Evolutionary conservation across 1,284 basidiomycete genomes (phyloP), one percentile per base, ranked within the genome.

Genomic region (Malassezia obtusa): DNA sequence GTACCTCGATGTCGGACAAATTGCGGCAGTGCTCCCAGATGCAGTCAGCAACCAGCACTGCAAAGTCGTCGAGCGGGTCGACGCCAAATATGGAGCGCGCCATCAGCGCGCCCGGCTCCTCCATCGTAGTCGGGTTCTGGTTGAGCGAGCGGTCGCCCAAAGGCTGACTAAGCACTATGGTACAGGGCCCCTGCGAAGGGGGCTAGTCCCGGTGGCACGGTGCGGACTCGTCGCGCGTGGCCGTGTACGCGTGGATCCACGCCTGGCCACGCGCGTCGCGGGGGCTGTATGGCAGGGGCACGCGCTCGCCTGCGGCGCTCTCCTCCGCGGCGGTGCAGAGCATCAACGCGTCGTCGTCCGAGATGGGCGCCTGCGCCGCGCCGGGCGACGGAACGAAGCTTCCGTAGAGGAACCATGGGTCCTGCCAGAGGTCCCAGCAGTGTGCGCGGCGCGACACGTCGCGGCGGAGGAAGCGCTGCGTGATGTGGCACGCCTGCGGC

Each of bases 41-140:
- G 76, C 89, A 98, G 74, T 95, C 88, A 22, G 87, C 90, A 41
- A 98, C 80, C 64, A 87, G 84, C 67, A 81, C 82, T 57, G 90
- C 89, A 72, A 96, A 91, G 71, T 95, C 91, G 76, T 96, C 91
- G 35, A 90, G 77, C 2, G 92, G 90, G 67, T 91, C 87, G 45
- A 91, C 83, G 52, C 87, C 88, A 39, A 96, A 84, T 63, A 95
- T 88, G 19, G 86, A 56, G 24, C 49, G 53, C 24, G 37, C 19
- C 24, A n/a, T n/a, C n/a, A n/a, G 31, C 26, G 15, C 36, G 17
- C 32, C 40, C 17, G 17, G 15, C 14, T 30, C 22, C 4, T 43
- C 40, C 40, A 43, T 43, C 14, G 17, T 30, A n/a, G n/a, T n/a
- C 21, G 14, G 38, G 17, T 2, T 19, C 9, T 19, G 24, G 10